Percentiles rank a stretch among this genome's conserved stretches.
Conservation (phyloP, 2,329 filamentous ascomycete genomes). For the Cladophialophora chaetospira region DNA sequence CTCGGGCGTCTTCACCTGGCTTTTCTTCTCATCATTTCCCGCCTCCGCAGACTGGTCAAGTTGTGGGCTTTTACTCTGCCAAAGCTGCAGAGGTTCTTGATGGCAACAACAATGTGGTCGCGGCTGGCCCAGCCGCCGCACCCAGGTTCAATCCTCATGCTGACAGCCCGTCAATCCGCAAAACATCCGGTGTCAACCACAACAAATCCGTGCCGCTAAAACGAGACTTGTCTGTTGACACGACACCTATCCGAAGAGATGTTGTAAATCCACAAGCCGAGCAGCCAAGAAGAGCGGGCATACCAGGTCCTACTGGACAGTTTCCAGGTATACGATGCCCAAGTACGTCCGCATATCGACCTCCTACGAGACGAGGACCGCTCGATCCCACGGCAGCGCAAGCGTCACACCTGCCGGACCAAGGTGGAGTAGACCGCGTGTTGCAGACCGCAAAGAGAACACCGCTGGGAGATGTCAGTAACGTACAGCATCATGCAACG, state of each 20-base stretch:
- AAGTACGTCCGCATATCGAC: constrained; percentile 39
- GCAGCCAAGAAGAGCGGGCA: constrained; percentile 21
- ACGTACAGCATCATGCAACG: constrained; percentile 35
- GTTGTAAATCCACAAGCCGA: constrained; percentile 26
- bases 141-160: constrained; percentile 71
- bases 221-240: constrained; percentile 41
- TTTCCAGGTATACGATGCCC: constrained; percentile 13
- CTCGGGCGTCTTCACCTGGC: constrained; percentile 29
- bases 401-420: constrained; percentile 29
- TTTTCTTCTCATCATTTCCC: too few species aligned
- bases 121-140: constrained; percentile 45
- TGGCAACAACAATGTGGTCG: constrained; percentile 50
- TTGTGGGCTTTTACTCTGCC: constrained; percentile 68
- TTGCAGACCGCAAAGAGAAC: constrained; percentile 40
- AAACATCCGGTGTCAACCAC: constrained; percentile 86
- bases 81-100: constrained; percentile 62
- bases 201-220: constrained; percentile 72
- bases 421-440: constrained; percentile 20
- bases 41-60: constrained; percentile 17
- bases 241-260: constrained; percentile 30
- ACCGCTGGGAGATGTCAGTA: constrained; percentile 50
- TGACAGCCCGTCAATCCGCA: constrained; percentile 82
- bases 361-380: constrained; percentile 46
- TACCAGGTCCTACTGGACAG: constrained; percentile 11
- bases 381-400: constrained; percentile 32